Percentiles rank a stretch among this genome's conserved stretches.
phyloP scores from a whole-genome alignment of 495 filamentous ascomycete species.

The Mycothermus thermophilus region DNA sequence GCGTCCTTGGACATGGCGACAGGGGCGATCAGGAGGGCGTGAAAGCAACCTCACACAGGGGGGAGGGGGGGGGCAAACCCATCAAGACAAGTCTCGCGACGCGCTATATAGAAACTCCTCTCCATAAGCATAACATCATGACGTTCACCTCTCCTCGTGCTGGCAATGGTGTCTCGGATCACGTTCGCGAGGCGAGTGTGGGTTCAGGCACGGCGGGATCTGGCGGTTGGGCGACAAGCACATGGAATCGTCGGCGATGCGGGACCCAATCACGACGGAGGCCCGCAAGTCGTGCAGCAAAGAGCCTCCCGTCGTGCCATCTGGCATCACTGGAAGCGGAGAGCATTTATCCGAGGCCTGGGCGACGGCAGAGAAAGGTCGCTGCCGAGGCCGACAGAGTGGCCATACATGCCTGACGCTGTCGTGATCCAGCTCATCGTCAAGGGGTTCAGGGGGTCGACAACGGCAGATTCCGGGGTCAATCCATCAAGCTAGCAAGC shows the following conservation, averaged over 20 bases:
- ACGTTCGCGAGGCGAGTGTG: slow-evolving; percentile 1
- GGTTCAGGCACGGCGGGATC: slow-evolving; percentile 22
- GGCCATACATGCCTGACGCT: too few species aligned
- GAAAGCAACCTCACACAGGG: neutral
- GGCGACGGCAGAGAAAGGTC: slow-evolving; percentile 4
- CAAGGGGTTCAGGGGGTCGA: too few species aligned
- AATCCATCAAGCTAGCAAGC: too few species aligned
- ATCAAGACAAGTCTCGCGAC: too few species aligned
- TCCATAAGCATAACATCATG: too few species aligned
- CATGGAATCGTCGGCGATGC: slow-evolving; percentile 10
- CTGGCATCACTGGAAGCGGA: slow-evolving; percentile 20
- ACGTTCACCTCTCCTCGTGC: too few species aligned
- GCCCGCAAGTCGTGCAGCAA: slow-evolving; percentile 15
- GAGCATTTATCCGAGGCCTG: slow-evolving; percentile 12
- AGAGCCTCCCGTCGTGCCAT: slow-evolving; percentile 15
- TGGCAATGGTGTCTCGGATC: too few species aligned
- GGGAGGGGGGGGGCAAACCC: neutral
- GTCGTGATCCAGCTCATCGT: too few species aligned
- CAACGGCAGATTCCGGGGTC: too few species aligned
- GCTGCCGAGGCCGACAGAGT: too few species aligned
- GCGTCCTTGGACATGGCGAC: slow-evolving; percentile 16
- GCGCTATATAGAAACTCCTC: too few species aligned
- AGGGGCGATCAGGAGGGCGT: neutral
- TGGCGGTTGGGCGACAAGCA: slow-evolving; percentile 20
- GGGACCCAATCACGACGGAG: slow-evolving; percentile 22